Conservation (phyloP, 2,329 filamentous ascomycete species). For the Fusarium sp. region DNA sequence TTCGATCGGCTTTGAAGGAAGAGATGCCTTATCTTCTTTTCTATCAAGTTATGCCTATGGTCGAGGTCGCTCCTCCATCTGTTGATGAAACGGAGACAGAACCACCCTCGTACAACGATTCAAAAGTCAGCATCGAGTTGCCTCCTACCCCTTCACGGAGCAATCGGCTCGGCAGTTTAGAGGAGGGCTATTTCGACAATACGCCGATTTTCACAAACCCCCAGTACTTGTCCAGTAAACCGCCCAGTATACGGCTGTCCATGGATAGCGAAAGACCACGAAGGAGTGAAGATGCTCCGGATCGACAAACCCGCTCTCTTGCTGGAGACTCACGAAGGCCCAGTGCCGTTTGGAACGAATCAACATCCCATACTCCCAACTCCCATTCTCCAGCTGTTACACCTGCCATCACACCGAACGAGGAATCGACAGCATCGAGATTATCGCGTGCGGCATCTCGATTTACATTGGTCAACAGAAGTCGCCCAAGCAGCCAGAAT, state of each 20-base stretch:
- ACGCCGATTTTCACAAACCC: conserved; percentile 41
- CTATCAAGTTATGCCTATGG: conserved; percentile 92
- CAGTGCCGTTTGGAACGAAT: conserved; percentile 65
- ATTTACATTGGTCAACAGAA: conserved; percentile 64
- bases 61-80: conserved; percentile 71
- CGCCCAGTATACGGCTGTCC: conserved; percentile 68
- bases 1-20: conserved; percentile 79
- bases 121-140: conserved; percentile 59
- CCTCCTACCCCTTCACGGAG: conserved; percentile 45
- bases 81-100: conserved; percentile 62
- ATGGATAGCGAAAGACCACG: conserved; percentile 66
- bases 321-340: conserved; percentile 61
- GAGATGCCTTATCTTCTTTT: conserved; percentile 96
- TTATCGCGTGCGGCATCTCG: conserved; percentile 70
- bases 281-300: conserved; percentile 63
- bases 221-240: conserved; percentile 52
- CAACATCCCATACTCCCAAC: conserved; percentile 55
- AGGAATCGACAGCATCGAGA: conserved; percentile 67
- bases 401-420: conserved; percentile 62
- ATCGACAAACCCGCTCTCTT: conserved; percentile 52
- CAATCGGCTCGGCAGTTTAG: conserved; percentile 37
- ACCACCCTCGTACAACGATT: conserved; percentile 72
- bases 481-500: conserved; percentile 69
- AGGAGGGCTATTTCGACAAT: conserved; percentile 49
- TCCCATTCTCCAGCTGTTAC: conserved; percentile 56